Evolutionary conservation across 2,329 filamentous ascomycete species (phyloP).

Genomic region (Aureobasidium sp.): DNA sequence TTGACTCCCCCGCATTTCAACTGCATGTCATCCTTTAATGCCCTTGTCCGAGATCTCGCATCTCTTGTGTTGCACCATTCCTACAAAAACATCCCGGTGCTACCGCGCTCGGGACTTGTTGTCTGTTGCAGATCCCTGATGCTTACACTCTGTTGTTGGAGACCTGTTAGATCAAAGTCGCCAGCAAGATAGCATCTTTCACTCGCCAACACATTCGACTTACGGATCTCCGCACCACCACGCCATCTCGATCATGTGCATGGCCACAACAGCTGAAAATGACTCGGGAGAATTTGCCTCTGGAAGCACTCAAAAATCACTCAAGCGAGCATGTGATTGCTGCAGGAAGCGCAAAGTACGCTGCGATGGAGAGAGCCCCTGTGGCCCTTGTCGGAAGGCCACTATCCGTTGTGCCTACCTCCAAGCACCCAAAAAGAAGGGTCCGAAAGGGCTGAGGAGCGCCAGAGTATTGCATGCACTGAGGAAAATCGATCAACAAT

Average conservation of each 20-base stretch:
- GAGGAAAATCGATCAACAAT: slow-evolving; percentile 27
- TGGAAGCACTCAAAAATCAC: slow-evolving; percentile 14
- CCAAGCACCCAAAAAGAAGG: slow-evolving; percentile 32
- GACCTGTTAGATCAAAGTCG: neutral
- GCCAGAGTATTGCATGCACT: slow-evolving; percentile 30
- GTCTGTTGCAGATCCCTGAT: slow-evolving; percentile 6
- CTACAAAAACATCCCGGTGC: neutral
- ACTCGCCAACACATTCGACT: neutral
- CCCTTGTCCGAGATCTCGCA: neutral
- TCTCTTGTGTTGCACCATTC: slow-evolving; percentile 6
- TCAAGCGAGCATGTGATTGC: slow-evolving; percentile 31
- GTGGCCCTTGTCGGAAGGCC: slow-evolving; percentile 30
- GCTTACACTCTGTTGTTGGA: neutral
- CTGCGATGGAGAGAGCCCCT: slow-evolving; percentile 30
- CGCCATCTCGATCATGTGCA: slow-evolving; percentile 12
- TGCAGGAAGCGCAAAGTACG: slow-evolving; percentile 32
- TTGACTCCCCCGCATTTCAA: slow-evolving; percentile 11
- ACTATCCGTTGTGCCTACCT: slow-evolving; percentile 31
- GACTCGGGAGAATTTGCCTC: slow-evolving; percentile 11
- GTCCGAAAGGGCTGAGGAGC: slow-evolving; percentile 30
- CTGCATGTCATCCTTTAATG: slow-evolving; percentile 1
- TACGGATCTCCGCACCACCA: neutral
- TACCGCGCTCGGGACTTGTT: neutral
- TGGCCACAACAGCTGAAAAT: slow-evolving; percentile 13
- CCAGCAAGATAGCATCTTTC: neutral